Evolutionary conservation across 1,139 yeast genomes (phyloP).

Genomic region (Candida neerlandica): DNA sequence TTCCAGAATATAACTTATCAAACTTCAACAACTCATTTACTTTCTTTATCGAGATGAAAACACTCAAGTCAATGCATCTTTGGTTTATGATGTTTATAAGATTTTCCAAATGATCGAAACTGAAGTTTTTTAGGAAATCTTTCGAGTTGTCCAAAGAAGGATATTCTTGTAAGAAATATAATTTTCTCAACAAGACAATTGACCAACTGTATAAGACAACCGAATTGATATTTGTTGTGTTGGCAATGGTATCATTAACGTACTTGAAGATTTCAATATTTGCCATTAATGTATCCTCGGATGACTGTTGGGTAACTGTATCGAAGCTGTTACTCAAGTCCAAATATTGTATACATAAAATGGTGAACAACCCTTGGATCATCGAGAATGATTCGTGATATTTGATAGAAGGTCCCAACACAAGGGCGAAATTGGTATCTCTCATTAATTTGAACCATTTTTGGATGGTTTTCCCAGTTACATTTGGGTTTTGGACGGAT

Average conservation of each 20-base stretch:
- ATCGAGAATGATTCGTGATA: conserved; percentile 40
- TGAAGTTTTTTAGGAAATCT: conserved; percentile 17
- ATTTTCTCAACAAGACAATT: conserved; percentile 59
- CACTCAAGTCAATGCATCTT: conserved; percentile 47
- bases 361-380: conserved; percentile 50
- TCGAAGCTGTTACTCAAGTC: conserved; percentile 55
- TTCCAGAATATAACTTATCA: conserved; percentile 57
- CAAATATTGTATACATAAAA: conserved; percentile 52
- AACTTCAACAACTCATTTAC: conserved; percentile 49
- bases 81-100: conserved; percentile 39
- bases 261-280: conserved; percentile 43
- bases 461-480: conserved; percentile 31
- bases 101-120: conserved; percentile 18
- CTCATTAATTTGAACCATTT: conserved; percentile 63
- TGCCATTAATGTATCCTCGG: conserved; percentile 38
- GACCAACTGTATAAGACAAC: conserved; percentile 73
- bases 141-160: conserved; percentile 14
- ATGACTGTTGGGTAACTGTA: conserved; percentile 24
- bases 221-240: conserved; percentile 39
- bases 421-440: conserved; percentile 39
- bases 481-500: conserved; percentile 34
- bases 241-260: conserved; percentile 39
- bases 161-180: conserved; percentile 48
- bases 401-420: conserved; percentile 29
- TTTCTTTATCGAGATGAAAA: conserved; percentile 46